Percentiles rank a stretch among this genome's conserved stretches.
These are phyloP conservation scores for Cadophora luteo-olivacea DNA, from an alignment of 2,329 filamentous ascomycete genomes.

Conservation along the genomic window DNA sequence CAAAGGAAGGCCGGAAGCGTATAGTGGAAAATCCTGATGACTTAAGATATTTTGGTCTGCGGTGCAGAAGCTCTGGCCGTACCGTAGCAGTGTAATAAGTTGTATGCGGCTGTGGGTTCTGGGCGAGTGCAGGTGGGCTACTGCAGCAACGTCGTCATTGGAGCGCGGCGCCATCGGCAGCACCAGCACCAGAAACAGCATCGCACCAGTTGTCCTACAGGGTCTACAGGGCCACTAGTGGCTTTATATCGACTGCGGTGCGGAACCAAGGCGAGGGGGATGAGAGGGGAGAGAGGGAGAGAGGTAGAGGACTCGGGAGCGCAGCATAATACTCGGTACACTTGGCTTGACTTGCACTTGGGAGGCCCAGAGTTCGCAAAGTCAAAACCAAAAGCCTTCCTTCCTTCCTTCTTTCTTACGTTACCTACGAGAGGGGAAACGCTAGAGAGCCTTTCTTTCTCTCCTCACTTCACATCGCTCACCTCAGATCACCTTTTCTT, in stretches of 20 bases:
- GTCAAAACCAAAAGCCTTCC: conserved; percentile 5
- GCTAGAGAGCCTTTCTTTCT: not conserved
- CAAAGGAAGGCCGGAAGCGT: not conserved
- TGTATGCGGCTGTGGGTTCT: conserved; percentile 6
- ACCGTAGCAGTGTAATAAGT: too few species aligned
- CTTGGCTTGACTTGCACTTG: too few species aligned
- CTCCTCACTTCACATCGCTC: not conserved
- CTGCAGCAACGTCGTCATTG: conserved; percentile 12
- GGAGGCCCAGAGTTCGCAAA: not conserved
- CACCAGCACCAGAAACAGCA: conserved; percentile 1
- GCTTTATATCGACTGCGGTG: conserved; percentile 2
- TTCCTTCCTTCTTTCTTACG: not conserved
- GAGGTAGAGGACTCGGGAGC: not conserved
- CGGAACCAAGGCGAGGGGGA: not conserved
- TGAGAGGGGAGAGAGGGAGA: not conserved
- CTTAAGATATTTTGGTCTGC: conserved; percentile 1
- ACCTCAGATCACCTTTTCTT: not conserved
- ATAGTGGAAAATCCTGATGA: conserved; percentile 6
- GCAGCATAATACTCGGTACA: not conserved
- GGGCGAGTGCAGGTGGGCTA: not conserved
- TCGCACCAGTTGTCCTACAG: not conserved
- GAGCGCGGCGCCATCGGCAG: conserved; percentile 4
- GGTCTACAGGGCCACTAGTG: not conserved
- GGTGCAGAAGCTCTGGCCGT: too few species aligned
- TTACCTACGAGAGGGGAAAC: not conserved